phyloP scores from a whole-genome alignment of 106 monocot genomes.

The Dendrobium officinale region DNA sequence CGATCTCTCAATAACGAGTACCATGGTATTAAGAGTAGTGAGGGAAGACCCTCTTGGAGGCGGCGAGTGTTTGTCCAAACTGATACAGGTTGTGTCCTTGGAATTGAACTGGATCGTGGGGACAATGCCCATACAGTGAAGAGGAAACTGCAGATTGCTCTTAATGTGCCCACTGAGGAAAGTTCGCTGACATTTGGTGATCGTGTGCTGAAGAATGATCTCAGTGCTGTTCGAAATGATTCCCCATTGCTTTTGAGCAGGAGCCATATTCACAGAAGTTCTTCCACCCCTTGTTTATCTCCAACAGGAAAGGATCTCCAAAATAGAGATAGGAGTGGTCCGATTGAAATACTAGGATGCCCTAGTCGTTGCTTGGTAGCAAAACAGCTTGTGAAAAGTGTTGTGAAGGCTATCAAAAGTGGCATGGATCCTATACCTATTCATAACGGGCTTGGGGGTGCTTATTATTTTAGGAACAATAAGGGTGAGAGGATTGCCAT shows the following conservation, averaged over 20 bases:
- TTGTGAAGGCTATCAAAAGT: conserved; percentile 48
- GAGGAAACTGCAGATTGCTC: conserved; percentile 42
- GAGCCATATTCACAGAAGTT: conserved; percentile 39
- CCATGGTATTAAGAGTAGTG: conserved; percentile 23
- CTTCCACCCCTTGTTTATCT: conserved; percentile 51
- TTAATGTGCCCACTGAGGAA: conserved; percentile 70
- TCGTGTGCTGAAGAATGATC: conserved; percentile 67
- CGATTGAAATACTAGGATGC: conserved; percentile 71
- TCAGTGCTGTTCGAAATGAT: conserved; percentile 59
- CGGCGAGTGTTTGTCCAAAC: conserved; percentile 68
- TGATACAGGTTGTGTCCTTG: conserved; percentile 47
- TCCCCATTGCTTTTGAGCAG: conserved; percentile 73
- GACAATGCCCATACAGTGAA: conserved; percentile 63
- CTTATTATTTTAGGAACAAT: conserved; percentile 78
- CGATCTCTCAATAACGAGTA: conserved; percentile 15
- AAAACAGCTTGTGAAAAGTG: conserved; percentile 65
- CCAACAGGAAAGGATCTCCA: conserved; percentile 30
- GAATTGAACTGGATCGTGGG: conserved; percentile 41
- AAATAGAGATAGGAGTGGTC: conserved; percentile 38
- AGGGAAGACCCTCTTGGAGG: conserved; percentile 27
- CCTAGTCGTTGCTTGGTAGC: conserved; percentile 41
- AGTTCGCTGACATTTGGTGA: conserved; percentile 82
- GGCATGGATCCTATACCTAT: conserved; percentile 71
- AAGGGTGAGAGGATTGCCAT: conserved; percentile 66
- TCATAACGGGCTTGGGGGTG: conserved; percentile 78